Evolutionary conservation across 2,329 filamentous ascomycete genomes (phyloP), one percentile per base, ranked within the genome.

Genomic region (Scedosporium boydii): DNA sequence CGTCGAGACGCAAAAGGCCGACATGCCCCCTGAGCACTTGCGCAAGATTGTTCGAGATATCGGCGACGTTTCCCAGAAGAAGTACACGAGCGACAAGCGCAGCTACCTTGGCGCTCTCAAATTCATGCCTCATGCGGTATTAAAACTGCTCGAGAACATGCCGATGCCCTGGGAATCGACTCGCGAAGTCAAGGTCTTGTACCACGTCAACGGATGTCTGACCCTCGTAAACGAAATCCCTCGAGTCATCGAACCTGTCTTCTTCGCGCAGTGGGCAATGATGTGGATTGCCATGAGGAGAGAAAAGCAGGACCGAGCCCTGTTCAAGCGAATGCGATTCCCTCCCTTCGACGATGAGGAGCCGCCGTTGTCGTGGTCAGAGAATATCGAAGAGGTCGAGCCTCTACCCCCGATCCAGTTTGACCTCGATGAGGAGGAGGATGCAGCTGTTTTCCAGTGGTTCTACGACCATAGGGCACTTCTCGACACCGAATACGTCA

Each of bases 201-300:
- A 99, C 74, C 95, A 99, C 72, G 93, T 98, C 70, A 99, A 99
- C 71, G 95, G 95, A 34, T 99, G 96, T 71, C 76, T 99, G 76
- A 99, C 95, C 1, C 78, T 99, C 62, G 96, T 99, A 70, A 99
- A 99, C 74, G 95, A 99, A 78, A 91, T 88, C 6, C 95, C 96
- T 14, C 86, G 96, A 69, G 96, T 99, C 62, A 98, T 99, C 70
- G 95, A 98, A 73, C 95, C 95, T 0, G 90, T 99, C 3, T 99
- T 96, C 75, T 93, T 97, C 73, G 95, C 95, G 63, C 95, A 99
- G 74, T 99, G 95, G 95, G 95, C 95, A 12, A 96, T 93, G 62
- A 99, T 99, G 95, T 99, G 95, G 95, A 88, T 96, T 27, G 91
- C 90, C 55, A 99, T 99, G 95, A 87, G 95, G 69, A 89, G 96